These are phyloP conservation scores for Trichoderma brevicompactum DNA, from an alignment of 2,329 filamentous ascomycete genomes.

Conservation along the genomic window DNA sequence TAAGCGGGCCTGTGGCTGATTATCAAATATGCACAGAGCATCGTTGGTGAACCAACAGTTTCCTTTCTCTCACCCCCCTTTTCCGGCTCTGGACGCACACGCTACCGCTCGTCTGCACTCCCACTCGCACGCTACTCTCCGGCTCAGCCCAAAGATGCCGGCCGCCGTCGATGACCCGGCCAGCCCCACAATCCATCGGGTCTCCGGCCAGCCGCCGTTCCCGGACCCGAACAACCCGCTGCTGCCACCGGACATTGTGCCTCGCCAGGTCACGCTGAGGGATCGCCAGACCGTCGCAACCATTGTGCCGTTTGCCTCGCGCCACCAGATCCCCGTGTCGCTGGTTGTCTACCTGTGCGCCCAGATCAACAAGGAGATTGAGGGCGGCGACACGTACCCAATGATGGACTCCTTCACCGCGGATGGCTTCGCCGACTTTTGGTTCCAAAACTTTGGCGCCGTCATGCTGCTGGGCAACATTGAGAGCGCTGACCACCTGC, in stretches of 20 bases:
- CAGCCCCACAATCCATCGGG: constrained; percentile 70
- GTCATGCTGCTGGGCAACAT: constrained; percentile 85
- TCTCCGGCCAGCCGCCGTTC: constrained; percentile 68
- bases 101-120: constrained; percentile 8
- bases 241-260: constrained; percentile 69
- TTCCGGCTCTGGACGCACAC: constrained; percentile 11
- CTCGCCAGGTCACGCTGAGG: constrained; percentile 78
- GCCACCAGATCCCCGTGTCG: constrained; percentile 73
- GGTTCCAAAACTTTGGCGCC: constrained; percentile 89
- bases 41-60: constrained; percentile 22
- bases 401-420: constrained; percentile 77
- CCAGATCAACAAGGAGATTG: constrained; percentile 87
- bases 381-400: constrained; percentile 89
- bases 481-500: constrained; percentile 61
- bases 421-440: constrained; percentile 79
- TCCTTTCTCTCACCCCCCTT: constrained; percentile 18
- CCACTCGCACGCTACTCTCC: constrained; percentile 10
- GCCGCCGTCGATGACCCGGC: constrained; percentile 79
- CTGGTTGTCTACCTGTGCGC: constrained; percentile 78
- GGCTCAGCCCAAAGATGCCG: constrained; percentile 59
- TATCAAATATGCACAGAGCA: constrained; percentile 28
- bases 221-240: constrained; percentile 64
- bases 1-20: constrained; percentile 27
- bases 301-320: constrained; percentile 79
- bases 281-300: constrained; percentile 85